Conservation (phyloP, 306 rosid genomes). For the Sindora glabra region DNA sequence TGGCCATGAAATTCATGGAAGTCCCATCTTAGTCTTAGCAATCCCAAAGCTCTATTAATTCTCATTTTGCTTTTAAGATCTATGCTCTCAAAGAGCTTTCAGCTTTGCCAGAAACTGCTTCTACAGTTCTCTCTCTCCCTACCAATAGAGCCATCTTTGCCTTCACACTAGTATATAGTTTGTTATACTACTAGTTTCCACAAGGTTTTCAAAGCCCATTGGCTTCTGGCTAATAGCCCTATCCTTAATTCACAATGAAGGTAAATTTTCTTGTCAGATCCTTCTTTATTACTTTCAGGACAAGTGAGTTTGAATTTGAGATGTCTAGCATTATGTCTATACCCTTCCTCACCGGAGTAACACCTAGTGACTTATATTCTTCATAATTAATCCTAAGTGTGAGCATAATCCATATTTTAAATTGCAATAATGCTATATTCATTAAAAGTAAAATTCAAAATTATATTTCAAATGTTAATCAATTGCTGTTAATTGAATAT, state of each 20-base stretch:
- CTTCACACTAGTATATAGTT: conserved; percentile 25
- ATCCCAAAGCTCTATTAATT: conserved; percentile 43
- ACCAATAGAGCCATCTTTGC: conserved; percentile 9
- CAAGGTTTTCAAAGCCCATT: neutral
- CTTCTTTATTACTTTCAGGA: too few relatives aligned
- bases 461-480: too few relatives aligned
- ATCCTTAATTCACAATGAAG: conserved; percentile 50
- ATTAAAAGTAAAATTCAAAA: too few relatives aligned
- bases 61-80: conserved; percentile 53
- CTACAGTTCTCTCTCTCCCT: conserved; percentile 8
- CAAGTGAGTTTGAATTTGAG: too few relatives aligned
- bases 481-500: too few relatives aligned
- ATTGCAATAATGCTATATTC: too few relatives aligned
- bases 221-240: neutral
- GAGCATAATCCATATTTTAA: too few relatives aligned
- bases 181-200: neutral
- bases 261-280: conserved; percentile 18
- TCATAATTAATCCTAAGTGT: too few relatives aligned
- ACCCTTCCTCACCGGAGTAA: too few relatives aligned
- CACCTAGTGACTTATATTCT: too few relatives aligned
- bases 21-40: conserved; percentile 20
- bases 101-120: conserved; percentile 4
- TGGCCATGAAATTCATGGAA: conserved; percentile 63
- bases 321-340: too few relatives aligned
- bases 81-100: conserved; percentile 24